phyloP scores from a whole-genome alignment of 75 land plant genomes.

The Sequoia sempervirens region DNA sequence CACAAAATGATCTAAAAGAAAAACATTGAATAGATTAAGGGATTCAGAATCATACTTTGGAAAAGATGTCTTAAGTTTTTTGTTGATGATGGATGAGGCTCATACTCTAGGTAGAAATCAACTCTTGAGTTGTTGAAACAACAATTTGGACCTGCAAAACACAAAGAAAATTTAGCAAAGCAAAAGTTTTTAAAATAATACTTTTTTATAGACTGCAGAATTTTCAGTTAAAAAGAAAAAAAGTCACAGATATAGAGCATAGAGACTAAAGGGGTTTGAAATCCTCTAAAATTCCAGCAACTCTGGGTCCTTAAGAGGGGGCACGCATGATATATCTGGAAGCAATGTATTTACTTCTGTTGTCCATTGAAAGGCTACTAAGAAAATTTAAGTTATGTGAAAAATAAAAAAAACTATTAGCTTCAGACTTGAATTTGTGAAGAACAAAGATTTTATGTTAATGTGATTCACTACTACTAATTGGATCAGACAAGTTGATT shows the following conservation, averaged over 20 bases:
- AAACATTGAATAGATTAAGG: background rate
- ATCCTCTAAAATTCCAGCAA: no score
- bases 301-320: background rate
- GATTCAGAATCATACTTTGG: conserved; percentile 63
- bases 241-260: no score
- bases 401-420: background rate
- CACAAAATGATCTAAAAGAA: background rate
- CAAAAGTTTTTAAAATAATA: background rate
- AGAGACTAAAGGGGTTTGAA: no score
- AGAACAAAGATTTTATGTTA: background rate
- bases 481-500: background rate
- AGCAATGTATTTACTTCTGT: background rate
- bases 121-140: conserved; percentile 80
- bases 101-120: conserved; percentile 67
- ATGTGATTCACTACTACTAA: background rate
- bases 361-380: background rate
- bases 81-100: conserved; percentile 90
- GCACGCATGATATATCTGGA: background rate
- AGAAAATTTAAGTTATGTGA: background rate
- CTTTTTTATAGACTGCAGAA: background rate
- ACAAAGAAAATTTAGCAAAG: background rate
- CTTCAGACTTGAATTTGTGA: background rate
- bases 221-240: background rate
- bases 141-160: conserved; percentile 72
- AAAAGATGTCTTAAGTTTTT: conserved; percentile 88